Evolutionary conservation across 2,329 filamentous ascomycete species (phyloP).

Genomic region (Grosmannia clavigera): DNA sequence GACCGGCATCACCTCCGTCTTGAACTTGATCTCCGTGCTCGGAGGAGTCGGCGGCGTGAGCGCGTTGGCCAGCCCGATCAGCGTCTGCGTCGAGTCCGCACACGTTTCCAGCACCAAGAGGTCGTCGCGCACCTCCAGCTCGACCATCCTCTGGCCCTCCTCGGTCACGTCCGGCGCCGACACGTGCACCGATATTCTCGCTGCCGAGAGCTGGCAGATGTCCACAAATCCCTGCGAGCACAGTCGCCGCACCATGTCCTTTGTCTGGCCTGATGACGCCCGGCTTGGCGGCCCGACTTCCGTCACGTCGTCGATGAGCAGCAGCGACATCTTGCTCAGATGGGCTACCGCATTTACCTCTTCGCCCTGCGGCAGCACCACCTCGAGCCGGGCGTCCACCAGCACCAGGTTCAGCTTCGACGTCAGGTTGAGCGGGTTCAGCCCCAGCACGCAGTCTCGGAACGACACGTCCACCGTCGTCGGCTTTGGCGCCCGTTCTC

Average conservation of each 20-base stretch:
- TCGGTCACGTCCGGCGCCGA: conserved; percentile 27
- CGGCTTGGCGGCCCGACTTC: conserved; percentile 5
- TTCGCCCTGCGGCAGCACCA: conserved; percentile 50
- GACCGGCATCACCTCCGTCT: conserved; percentile 75
- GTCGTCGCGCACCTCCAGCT: conserved; percentile 74
- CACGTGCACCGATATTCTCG: conserved; percentile 54
- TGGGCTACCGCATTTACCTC: conserved; percentile 53
- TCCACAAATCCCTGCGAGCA: conserved; percentile 67
- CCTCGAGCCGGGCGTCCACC: conserved; percentile 62
- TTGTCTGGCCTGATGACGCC: conserved; percentile 10
- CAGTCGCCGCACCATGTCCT: conserved; percentile 41
- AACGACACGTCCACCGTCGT: conserved; percentile 63
- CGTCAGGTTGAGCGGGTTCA: conserved; percentile 64
- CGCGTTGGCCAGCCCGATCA: conserved; percentile 67
- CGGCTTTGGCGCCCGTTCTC: conserved; percentile 30
- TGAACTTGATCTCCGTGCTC: conserved; percentile 72
- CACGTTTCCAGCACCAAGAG: conserved; percentile 88
- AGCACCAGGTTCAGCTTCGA: conserved; percentile 72
- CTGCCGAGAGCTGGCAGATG: conserved; percentile 76
- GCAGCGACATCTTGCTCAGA: conserved; percentile 67
- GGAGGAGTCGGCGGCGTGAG: conserved; percentile 74
- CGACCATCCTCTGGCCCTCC: conserved; percentile 53
- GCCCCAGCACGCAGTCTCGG: conserved; percentile 66
- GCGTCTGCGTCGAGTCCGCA: conserved; percentile 89
- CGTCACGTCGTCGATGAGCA: conserved; percentile 66